Percentiles rank a stretch among this genome's conserved stretches.
Evolutionary conservation across 108 stramenopile species (phyloP).

Genomic region (Skeletonema costatum): DNA sequence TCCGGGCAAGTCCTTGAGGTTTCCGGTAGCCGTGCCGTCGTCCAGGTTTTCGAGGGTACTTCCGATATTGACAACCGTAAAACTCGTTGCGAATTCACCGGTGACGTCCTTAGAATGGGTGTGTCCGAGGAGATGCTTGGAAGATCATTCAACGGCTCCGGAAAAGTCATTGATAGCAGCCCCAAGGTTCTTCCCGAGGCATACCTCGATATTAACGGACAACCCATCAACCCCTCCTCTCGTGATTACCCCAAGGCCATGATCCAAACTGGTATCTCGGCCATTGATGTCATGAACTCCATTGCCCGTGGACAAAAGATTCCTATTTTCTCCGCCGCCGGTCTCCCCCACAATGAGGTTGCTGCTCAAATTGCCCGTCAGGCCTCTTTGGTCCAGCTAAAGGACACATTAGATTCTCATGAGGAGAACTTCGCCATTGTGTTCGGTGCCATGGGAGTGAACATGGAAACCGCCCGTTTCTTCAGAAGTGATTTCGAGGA

Average conservation of each 20-base stretch:
- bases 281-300: constrained; percentile 99
- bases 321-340: constrained; percentile 99
- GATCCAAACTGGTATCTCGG: constrained; percentile 99
- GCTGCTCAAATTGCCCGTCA: constrained; percentile 99
- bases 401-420: constrained; percentile 95
- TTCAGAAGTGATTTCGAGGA: constrained; percentile 99
- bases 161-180: constrained; percentile 97
- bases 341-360: constrained; percentile 99
- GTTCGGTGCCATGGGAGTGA: constrained; percentile 99
- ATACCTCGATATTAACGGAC: constrained; percentile 99
- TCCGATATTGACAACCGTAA: constrained; percentile 99
- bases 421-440: constrained; percentile 99
- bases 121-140: constrained; percentile 99
- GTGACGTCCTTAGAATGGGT: constrained; percentile 98
- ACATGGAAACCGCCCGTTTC: constrained; percentile 99
- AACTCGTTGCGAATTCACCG: constrained; percentile 97
- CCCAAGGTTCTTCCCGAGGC: constrained; percentile 99
- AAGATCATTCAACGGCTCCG: constrained; percentile 98
- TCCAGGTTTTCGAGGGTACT: constrained; percentile 99
- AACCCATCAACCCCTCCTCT: constrained; percentile 99
- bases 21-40: constrained; percentile 95
- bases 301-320: constrained; percentile 99
- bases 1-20: constrained; percentile 99
- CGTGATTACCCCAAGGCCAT: constrained; percentile 99
- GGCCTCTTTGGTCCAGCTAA: constrained; percentile 96